A percentile compares a stretch with the other conserved stretches of the same genome.
Conservation (phyloP, 306 rosid genomes). For the Begonia peltatifolia region DNA sequence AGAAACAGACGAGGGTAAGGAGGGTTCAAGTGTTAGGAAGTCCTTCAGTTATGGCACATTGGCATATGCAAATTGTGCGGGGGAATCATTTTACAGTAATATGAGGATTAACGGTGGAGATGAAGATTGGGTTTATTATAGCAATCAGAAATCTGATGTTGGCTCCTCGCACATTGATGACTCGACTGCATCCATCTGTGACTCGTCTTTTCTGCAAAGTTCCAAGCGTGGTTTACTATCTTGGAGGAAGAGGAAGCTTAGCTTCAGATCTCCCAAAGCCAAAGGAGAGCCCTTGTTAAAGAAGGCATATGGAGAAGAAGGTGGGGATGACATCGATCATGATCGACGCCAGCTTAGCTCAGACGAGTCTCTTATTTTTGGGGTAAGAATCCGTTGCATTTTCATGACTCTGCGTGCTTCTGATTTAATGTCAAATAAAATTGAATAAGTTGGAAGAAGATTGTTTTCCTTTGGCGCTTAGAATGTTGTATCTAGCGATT, state of each 20-base stretch:
- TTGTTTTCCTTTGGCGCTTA: too few relatives aligned
- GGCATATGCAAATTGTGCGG: constrained; percentile 77
- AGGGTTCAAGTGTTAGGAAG: constrained; percentile 62
- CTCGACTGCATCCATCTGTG: constrained; percentile 35
- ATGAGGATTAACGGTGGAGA: constrained; percentile 36
- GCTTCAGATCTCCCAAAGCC: constrained; percentile 91
- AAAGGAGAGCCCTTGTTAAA: constrained; percentile 92
- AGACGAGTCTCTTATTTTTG: constrained; percentile 56
- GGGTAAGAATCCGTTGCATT: constrained; percentile 31
- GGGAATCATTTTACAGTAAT: constrained; percentile 55
- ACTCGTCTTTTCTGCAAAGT: constrained; percentile 39
- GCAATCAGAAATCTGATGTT: constrained; percentile 65
- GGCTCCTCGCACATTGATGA: constrained; percentile 48
- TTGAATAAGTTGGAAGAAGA: too few relatives aligned
- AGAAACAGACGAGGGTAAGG: constrained; percentile 81
- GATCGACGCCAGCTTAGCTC: constrained; percentile 97
- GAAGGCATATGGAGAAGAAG: constrained; percentile 96
- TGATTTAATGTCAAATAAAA: too few relatives aligned
- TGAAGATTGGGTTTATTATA: constrained; percentile 88
- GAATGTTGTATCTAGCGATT: too few relatives aligned
- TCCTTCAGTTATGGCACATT: constrained; percentile 92
- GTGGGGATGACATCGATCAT: constrained; percentile 98
- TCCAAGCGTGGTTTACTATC: constrained; percentile 81
- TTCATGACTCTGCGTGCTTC: too few relatives aligned
- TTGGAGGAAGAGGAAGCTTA: constrained; percentile 99